Percentiles rank a stretch among this genome's conserved stretches.
phyloP scores from a whole-genome alignment of 1,284 basidiomycete species.

The Apiotrichum montevideense region DNA sequence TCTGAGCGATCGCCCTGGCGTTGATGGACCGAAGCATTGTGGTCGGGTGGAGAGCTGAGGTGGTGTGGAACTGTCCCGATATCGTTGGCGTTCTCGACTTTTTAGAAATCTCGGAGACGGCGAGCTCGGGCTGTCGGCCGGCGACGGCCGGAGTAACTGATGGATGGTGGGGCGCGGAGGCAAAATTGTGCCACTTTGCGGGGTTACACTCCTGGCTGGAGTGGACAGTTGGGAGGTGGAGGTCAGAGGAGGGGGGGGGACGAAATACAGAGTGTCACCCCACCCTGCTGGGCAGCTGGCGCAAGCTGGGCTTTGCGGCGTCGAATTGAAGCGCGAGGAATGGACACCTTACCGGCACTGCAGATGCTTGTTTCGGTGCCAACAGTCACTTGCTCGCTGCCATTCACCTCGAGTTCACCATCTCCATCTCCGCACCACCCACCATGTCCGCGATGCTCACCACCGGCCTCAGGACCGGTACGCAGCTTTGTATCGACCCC shows the following conservation, averaged over 20 bases:
- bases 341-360: no score
- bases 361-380: no score
- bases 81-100: neutral
- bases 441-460: constrained; percentile 30
- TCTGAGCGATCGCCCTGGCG: constrained; percentile 10
- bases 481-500: neutral
- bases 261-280: no score
- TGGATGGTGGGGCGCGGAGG: neutral
- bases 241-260: no score
- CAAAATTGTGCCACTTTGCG: neutral
- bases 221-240: no score
- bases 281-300: no score
- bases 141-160: neutral
- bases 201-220: neutral
- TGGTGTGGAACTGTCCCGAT: neutral
- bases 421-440: neutral
- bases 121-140: neutral
- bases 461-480: constrained; percentile 33
- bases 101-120: neutral
- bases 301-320: no score
- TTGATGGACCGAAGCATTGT: constrained; percentile 17
- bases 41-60: neutral
- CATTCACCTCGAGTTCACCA: neutral
- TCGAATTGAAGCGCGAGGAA: no score
- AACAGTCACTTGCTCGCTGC: neutral